Conservation (phyloP, 257 asterid genomes). For the Eustoma russellianum region DNA sequence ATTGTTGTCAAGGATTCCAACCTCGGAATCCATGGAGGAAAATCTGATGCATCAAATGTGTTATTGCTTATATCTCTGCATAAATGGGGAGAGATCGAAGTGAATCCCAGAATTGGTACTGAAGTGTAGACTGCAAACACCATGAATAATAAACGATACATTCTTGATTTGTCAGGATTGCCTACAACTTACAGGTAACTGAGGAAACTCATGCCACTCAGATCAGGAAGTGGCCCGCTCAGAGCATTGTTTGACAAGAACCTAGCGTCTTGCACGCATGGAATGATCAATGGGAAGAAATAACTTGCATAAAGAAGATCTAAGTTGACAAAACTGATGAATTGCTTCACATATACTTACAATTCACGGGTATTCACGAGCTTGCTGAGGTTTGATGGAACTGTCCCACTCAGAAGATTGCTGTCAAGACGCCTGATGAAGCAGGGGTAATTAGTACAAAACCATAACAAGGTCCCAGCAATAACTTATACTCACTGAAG, state of each 20-base stretch:
- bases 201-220: constrained; percentile 52
- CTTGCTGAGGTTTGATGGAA: constrained; percentile 42
- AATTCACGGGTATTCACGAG: constrained; percentile 49
- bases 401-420: constrained; percentile 17
- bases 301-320: not conserved
- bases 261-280: constrained; percentile 25
- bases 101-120: not conserved
- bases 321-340: not conserved
- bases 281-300: not conserved
- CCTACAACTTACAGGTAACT: constrained; percentile 50
- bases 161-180: not conserved
- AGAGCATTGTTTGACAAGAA: constrained; percentile 57
- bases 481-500: constrained; percentile 14
- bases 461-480: not conserved
- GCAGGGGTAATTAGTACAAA: not conserved
- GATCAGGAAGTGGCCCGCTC: constrained; percentile 68
- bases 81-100: constrained; percentile 8
- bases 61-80: constrained; percentile 19
- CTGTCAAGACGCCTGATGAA: constrained; percentile 18
- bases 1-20: constrained; percentile 24
- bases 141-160: not conserved
- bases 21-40: constrained; percentile 19
- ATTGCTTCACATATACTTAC: constrained; percentile 35
- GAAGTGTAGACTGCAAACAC: not conserved
- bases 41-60: constrained; percentile 16